These are phyloP conservation scores for Lasiosphaeriaceae sp. DNA, from an alignment of 495 filamentous ascomycete genomes.

Conservation along the genomic window DNA sequence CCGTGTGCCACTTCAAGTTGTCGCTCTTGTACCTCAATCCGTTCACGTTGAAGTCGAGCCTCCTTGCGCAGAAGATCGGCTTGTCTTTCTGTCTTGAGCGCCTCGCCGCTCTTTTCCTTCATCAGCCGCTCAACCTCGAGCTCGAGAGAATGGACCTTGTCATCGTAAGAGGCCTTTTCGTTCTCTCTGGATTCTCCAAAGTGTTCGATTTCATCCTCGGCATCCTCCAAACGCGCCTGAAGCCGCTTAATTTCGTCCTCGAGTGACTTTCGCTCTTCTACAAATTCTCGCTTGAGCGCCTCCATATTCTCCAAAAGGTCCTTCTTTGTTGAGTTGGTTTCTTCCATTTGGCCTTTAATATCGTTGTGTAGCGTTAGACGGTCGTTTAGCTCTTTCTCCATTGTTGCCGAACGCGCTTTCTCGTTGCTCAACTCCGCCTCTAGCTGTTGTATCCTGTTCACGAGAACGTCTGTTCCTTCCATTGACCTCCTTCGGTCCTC, in stretches of 20 bases:
- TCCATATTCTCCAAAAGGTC: conserved; percentile 95
- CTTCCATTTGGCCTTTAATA: conserved; percentile 68
- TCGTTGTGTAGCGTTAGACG: conserved; percentile 58
- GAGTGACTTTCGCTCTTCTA: conserved; percentile 73
- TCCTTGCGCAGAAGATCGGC: conserved; percentile 54
- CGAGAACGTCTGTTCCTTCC: conserved; percentile 34
- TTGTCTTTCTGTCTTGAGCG: conserved; percentile 52
- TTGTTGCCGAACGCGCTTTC: conserved; percentile 43
- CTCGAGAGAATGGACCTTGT: conserved; percentile 64
- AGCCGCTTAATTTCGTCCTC: conserved; percentile 73
- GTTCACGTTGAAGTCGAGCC: conserved; percentile 50
- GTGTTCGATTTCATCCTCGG: conserved; percentile 85
- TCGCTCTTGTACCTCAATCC: conserved; percentile 48
- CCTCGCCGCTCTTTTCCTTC: conserved; percentile 53
- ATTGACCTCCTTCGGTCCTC: conserved; percentile 38
- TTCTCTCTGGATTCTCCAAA: conserved; percentile 78
- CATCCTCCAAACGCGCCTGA: conserved; percentile 73
- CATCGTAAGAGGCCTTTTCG: conserved; percentile 64
- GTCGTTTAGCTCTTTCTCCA: conserved; percentile 60
- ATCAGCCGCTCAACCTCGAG: conserved; percentile 61
- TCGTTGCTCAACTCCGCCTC: conserved; percentile 71
- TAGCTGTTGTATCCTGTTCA: conserved; percentile 63
- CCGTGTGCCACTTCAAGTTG: conserved; percentile 52
- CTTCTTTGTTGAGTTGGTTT: conserved; percentile 85
- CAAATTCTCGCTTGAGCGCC: conserved; percentile 82